A percentile compares a stretch with the other conserved stretches of the same genome.
These are phyloP conservation scores for Cryomyces antarcticus DNA, from an alignment of 495 filamentous ascomycete genomes.

Conservation along the genomic window DNA sequence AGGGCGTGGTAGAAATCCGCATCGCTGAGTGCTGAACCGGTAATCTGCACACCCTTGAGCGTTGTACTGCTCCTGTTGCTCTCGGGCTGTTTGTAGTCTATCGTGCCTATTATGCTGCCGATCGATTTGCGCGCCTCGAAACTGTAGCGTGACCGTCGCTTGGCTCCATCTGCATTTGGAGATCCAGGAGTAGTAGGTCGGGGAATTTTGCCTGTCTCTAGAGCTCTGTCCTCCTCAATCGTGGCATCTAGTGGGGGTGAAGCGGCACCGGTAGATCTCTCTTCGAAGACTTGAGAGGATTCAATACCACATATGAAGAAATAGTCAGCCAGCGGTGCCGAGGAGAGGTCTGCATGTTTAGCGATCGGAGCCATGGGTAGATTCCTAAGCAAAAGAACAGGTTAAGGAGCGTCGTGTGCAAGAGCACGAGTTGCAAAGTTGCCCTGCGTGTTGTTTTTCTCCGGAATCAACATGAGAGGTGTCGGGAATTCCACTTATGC, in stretches of 20 bases:
- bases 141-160: constrained; percentile 43
- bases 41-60: constrained; percentile 37
- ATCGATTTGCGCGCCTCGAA: constrained; percentile 44
- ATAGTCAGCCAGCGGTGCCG: constrained; percentile 83
- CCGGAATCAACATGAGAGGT: too few species aligned
- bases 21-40: constrained; percentile 25
- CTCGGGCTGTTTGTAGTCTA: constrained; percentile 36
- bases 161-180: constrained; percentile 39
- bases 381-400: not conserved
- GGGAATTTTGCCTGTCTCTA: constrained; percentile 21
- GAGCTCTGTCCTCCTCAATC: constrained; percentile 52
- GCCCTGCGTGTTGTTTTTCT: too few species aligned
- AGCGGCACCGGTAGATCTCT: constrained; percentile 13
- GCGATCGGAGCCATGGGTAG: constrained; percentile 14
- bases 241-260: constrained; percentile 44
- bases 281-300: constrained; percentile 35
- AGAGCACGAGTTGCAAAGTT: too few species aligned
- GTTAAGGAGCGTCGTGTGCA: not conserved
- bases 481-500: too few species aligned
- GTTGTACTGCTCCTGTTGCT: constrained; percentile 85
- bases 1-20: constrained; percentile 87
- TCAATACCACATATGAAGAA: constrained; percentile 97
- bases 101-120: constrained; percentile 34
- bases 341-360: constrained; percentile 21
- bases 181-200: constrained; percentile 29